Base-by-base conservation (phyloP, 108 stramenopile genomes). In the Skeletonema grethae region DNA sequence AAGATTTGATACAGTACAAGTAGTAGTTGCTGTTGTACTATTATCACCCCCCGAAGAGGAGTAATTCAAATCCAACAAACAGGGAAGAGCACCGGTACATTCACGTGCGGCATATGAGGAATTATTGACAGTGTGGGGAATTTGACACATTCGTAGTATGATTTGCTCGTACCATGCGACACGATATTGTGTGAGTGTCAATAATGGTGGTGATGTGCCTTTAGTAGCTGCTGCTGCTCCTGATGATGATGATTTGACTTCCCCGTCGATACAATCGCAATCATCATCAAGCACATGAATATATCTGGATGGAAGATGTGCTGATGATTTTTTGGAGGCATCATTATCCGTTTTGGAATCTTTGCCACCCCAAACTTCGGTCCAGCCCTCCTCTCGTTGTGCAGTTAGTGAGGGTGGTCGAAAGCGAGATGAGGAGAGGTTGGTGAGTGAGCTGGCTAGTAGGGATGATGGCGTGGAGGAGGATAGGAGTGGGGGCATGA, bases 111-210 rank as follows among this genome's bases (percentile, higher is more conserved):
- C 46, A 70, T 91, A 85, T 2, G 72, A 36, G 7, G 88, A 87
- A 71, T 91, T 91, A 7, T 56, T 16, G 0, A 91, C 88, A 10
- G 69, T 61, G 58, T 87, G 85, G 7, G 88, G 86, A 20, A 89
- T 82, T 25, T 59, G 50, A 29, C 75, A 78, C 58, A 91, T 86
- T 31, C 86, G 83, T 18, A 91, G 58, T 8, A 89, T 55, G n/a
- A 87, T 59, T 69, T 91, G 88, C 72, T 87, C 88, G 10, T 74
- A 73, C 87, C 87, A 91, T 10, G 87, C 90, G 15, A 79, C 76
- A 36, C 90, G 86, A 61, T 87, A 79, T 67, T 91, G 90, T 7
- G 70, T 60, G 35, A 91, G 57, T 28, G 69, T 73, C 31, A 87
- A 41, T 36, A 13, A 62, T 70, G 72, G 29, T 3, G 59, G 72